Evolutionary conservation across 2,329 filamentous ascomycete genomes (phyloP), one percentile per base, ranked within the genome.

Genomic region (Nothomitra cinnamomea): DNA sequence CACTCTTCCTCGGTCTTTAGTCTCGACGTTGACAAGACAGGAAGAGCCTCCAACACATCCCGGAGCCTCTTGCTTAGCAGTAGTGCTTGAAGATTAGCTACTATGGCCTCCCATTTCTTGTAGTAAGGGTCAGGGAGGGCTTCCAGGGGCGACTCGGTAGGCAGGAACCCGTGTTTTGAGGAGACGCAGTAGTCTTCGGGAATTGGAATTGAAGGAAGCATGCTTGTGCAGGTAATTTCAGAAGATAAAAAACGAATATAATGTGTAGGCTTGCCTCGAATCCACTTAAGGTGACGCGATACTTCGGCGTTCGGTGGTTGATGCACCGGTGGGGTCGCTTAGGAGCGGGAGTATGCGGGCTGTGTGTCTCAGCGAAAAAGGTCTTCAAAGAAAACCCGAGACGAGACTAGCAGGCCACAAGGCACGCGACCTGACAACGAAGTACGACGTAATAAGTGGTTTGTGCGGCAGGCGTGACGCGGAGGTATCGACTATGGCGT

Each of bases 121-220:
- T 96, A 98, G 72, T 95, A 96, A 2, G 84, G 78, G 63, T 95
- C 85, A 8, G 88, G 85, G 13, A 98, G 79, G 54, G 79, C 72
- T 57, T 86, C 81, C 58, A 96, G 73, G 42, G 92, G 92, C 36
- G 85, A 70, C 58, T 87, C 80, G 57, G 85, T 74, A 1, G 92
- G 88, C 53, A 98, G 78, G 70, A 98, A 98, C 62, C 92, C 92
- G 69, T 87, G 80, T 55, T 80, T 73, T 57, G 78, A 72, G 59
- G 85, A 86, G 67, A 88, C 79, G 69, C 84, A 86, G 70, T 94
- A 94, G 67, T 94, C 83, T 65, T 79, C 75, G 55, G 86, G 75
- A 48, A 69, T 56, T 21, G 53, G 53, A n/a, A 55, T 43, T 19
- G 53, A 40, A 2, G 53, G 53, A 21, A 55, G 12, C 53, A 55